Base-by-base conservation (phyloP, 2,329 filamentous ascomycete genomes). In the Hypoxylon sp. region DNA sequence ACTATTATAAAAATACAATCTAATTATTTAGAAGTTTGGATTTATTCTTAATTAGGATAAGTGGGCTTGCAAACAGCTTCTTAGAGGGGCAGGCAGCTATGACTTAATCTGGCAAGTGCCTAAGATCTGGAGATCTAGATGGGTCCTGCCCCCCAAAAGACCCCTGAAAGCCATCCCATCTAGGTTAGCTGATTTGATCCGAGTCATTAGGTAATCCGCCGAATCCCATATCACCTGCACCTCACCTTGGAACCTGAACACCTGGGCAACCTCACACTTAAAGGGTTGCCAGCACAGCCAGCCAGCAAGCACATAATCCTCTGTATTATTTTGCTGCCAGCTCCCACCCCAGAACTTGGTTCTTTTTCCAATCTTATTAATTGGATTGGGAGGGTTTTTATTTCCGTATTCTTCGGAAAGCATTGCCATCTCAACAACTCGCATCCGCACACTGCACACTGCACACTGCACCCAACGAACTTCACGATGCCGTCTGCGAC, bases 401-500 rank as follows among this genome's bases (percentile, higher is more conserved):
- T 10, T 19, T 6, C 37, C n/a, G n/a, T 19, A 41, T 46, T n/a
- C 41, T 32, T 19, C 19, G 10, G 41, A 51, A 43, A 26, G 30
- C 13, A 15, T 57, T 17, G 32, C 34, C 53, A 7, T 43, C 44
- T 37, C 30, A 46, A 48, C 10, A 30, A 49, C 11, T 41, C 24
- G 39, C 51, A 28, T 13, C 26, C 30, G 6, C 22, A 46, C 22
- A 5, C 2, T 8, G n/a, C 20, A 6, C 2, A 24, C 26, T 34
- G 6, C 22, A 46, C 22, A 5, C 2, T 8, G n/a, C 20, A 6
- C 2, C n/a, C n/a, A n/a, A n/a, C 22, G 20, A 6, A 8, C 59
- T 48, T 34, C 53, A 46, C 64, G 51, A 80, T 80, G 78, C 78
- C 78, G 56, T 79, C 78, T 37, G 74, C 73, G 61, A 74, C 77